Evolutionary conservation across 169 alveolate species (phyloP), one percentile per base, ranked within the genome.

Genomic region (Babesia caballi): DNA sequence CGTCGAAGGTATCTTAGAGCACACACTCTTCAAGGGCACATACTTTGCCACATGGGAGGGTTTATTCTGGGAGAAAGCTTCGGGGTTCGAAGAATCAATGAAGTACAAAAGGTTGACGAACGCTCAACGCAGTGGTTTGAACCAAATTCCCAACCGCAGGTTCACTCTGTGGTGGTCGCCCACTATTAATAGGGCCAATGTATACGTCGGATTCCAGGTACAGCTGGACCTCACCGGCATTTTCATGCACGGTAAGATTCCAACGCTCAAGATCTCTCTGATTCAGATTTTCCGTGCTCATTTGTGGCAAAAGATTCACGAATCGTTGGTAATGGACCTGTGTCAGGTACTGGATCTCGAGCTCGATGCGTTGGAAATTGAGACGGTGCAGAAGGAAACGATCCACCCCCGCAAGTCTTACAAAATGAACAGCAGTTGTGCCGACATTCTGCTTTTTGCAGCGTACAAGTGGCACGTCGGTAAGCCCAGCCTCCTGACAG

Each of bases 141-240:
- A 97, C 71, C 98, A 97, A 89, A 98, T 98, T 57, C 99, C 99
- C 4, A 98, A 98, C 72, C 94, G 99, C 80, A 93, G 99, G 73
- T 98, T 98, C 89, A 98, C 99, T 32, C 95, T 98, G 47, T 98
- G 99, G 99, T 98, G 99, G 99, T 94, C 99, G 4, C 99, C 99
- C 17, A 98, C 99, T 17, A 97, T 98, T 36, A 98, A 98, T 90
- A 92, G 99, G 66, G 99, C 99, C 73, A 98, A 98, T 91, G 99
- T 98, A 28, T 98, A 98, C 85, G 98, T 98, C 28, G 99, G 99
- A 25, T 98, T 97, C 93, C 98, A 98, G 91, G 99, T 98, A 58
- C 99, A 98, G 86, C 85, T 98, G 61, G 99, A 98, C 83, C 91
- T 98, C 56, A 98, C 99, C 4, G 99, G 99, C 35, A 97, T 98